Conservation (phyloP, 257 asterid species). For the Solanum habrochaites region DNA sequence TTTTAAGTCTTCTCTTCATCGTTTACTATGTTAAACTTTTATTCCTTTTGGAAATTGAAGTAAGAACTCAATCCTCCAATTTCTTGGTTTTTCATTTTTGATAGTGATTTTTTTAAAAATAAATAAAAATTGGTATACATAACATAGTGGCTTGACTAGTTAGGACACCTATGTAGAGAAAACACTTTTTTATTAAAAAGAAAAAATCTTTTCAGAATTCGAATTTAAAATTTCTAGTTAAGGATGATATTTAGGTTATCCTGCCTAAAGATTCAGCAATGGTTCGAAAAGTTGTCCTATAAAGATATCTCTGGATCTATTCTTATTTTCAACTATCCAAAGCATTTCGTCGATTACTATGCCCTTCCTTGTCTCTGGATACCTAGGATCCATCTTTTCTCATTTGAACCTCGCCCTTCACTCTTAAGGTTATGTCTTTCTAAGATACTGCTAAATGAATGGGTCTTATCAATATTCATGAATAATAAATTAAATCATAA, state of each 20-base stretch:
- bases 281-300: neutral
- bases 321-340: too few relatives aligned
- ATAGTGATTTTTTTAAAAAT: rapidly evolving
- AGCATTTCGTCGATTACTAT: neutral
- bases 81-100: neutral
- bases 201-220: too few relatives aligned
- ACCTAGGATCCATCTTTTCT: neutral
- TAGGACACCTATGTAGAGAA: neutral
- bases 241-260: neutral
- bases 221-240: neutral
- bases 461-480: too few relatives aligned
- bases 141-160: neutral
- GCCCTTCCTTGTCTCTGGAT: neutral
- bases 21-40: neutral
- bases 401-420: neutral
- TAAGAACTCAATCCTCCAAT: neutral
- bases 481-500: too few relatives aligned
- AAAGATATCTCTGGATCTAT: too few relatives aligned
- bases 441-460: neutral
- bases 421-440: neutral
- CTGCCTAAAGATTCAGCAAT: rapidly evolving
- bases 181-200: neutral
- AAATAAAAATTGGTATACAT: neutral
- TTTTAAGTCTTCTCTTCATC: neutral
- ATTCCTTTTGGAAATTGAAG: neutral